A percentile compares a stretch with the other conserved stretches of the same genome.
phyloP scores from a whole-genome alignment of 805 yeast species.

The Candida caryicola region DNA sequence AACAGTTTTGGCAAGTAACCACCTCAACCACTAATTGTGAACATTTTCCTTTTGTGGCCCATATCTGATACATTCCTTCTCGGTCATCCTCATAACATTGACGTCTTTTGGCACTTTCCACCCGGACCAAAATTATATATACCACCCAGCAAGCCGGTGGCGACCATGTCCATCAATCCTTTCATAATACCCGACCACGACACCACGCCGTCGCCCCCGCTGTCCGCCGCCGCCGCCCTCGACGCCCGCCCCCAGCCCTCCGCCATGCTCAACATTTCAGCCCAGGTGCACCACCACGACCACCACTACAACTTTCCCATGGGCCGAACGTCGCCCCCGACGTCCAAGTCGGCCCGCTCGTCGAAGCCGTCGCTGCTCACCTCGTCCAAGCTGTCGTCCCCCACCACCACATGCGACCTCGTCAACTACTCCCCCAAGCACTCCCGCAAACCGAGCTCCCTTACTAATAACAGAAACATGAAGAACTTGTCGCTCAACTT shows the following conservation, averaged over 20 bases:
- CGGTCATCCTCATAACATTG: background rate
- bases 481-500: slow-evolving; percentile 36
- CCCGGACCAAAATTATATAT: too few relatives aligned
- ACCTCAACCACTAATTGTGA: background rate
- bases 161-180: slow-evolving; percentile 5
- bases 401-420: background rate
- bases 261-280: background rate
- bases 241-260: background rate
- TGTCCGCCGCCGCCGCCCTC: background rate
- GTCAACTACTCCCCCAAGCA: slow-evolving; percentile 41
- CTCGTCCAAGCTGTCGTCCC: background rate
- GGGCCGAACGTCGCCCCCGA: background rate
- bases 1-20: background rate
- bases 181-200: slow-evolving; percentile 6
- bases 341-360: background rate
- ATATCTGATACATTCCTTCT: slow-evolving; percentile 1
- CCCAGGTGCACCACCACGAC: background rate
- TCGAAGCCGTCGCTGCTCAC: background rate
- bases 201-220: slow-evolving; percentile 6
- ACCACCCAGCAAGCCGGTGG: too few relatives aligned
- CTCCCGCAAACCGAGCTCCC: slow-evolving; percentile 26
- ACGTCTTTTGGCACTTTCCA: too few relatives aligned
- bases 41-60: background rate
- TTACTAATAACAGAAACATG: slow-evolving; percentile 32
- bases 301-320: background rate